A percentile compares a stretch with the other conserved stretches of the same genome.
These are phyloP conservation scores for Xylaria cubensis DNA, from an alignment of 495 filamentous ascomycete species.

Conservation along the genomic window DNA sequence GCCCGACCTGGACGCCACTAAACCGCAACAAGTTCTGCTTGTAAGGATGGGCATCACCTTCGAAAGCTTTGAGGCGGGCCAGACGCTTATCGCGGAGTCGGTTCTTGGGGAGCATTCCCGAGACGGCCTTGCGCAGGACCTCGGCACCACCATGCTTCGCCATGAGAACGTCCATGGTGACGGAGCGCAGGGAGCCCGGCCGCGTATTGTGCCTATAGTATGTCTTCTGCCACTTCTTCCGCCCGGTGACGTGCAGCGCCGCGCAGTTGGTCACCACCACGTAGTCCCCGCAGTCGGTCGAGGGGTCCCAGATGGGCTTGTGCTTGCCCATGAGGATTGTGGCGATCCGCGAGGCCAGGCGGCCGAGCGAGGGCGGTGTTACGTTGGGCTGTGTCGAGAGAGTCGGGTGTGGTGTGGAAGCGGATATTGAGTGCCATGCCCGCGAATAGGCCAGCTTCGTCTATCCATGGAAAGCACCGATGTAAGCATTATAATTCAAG, in stretches of 20 bases:
- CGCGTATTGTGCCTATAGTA: constrained; percentile 94
- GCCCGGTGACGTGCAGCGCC: constrained; percentile 85
- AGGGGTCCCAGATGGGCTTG: constrained; percentile 96
- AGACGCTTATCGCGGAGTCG: constrained; percentile 82
- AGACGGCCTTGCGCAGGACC: constrained; percentile 88
- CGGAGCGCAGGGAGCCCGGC: constrained; percentile 82
- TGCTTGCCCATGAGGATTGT: constrained; percentile 96
- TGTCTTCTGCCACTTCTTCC: constrained; percentile 89
- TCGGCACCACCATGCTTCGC: constrained; percentile 93
- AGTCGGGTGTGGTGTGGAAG: constrained; percentile 58
- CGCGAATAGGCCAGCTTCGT: constrained; percentile 96
- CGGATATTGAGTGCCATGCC: constrained; percentile 90
- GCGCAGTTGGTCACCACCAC: constrained; percentile 91
- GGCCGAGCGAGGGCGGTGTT: constrained; percentile 76
- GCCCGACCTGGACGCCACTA: constrained; percentile 60
- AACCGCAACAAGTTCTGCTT: constrained; percentile 84
- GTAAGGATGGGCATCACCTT: constrained; percentile 89
- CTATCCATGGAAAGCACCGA: constrained; percentile 50
- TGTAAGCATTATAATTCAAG: constrained; percentile 1
- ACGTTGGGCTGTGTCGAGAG: constrained; percentile 63
- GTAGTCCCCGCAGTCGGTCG: constrained; percentile 98
- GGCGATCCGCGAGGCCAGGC: constrained; percentile 90
- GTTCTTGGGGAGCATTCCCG: constrained; percentile 98
- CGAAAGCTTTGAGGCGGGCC: constrained; percentile 93
- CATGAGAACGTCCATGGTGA: constrained; percentile 95